These are phyloP conservation scores for Ensete glaucum DNA, from an alignment of 176 grass and related monocot genomes.

Conservation along the genomic window DNA sequence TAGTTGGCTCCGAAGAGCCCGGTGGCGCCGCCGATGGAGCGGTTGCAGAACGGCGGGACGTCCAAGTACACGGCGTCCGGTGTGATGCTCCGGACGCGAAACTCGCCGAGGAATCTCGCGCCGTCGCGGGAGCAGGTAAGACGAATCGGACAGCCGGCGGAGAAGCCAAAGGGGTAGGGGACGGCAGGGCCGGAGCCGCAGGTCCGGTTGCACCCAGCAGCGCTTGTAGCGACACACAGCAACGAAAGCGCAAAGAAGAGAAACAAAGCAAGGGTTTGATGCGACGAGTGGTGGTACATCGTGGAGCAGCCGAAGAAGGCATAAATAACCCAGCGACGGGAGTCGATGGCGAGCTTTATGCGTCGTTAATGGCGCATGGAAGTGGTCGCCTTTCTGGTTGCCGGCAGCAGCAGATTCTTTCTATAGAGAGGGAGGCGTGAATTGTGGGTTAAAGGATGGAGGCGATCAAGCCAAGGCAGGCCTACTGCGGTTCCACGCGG, in stretches of 20 bases:
- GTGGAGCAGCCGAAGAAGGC: neutral
- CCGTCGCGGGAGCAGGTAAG: neutral
- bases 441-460: too few species aligned
- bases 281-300: too few species aligned
- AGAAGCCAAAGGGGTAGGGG: slow-evolving; percentile 11
- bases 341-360: neutral
- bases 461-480: too few species aligned
- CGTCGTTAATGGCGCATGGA: too few species aligned
- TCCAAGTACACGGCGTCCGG: neutral
- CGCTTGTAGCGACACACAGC: neutral
- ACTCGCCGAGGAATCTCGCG: neutral
- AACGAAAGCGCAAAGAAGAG: neutral
- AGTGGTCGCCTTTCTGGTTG: too few species aligned
- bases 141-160: slow-evolving; percentile 1
- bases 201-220: neutral
- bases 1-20: neutral
- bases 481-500: too few species aligned
- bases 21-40: neutral
- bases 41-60: neutral
- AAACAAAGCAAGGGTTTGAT: neutral
- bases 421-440: too few species aligned
- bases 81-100: neutral
- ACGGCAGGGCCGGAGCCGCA: neutral
- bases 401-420: too few species aligned
- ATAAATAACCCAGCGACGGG: neutral